Evolutionary conservation across 768 basidiomycete species (phyloP).

Genomic region (Termitomyces sp.): DNA sequence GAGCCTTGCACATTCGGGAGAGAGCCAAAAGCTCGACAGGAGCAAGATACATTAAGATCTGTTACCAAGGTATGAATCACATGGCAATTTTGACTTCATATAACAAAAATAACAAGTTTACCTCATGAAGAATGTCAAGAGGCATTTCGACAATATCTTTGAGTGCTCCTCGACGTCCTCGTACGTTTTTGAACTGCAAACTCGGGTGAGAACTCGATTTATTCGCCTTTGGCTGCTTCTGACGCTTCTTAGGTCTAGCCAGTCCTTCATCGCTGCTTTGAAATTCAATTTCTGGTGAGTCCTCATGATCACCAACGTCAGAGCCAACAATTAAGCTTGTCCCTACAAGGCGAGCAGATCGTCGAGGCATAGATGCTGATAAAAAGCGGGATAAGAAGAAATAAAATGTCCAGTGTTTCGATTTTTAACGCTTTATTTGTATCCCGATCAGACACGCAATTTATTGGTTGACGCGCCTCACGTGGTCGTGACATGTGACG

Average conservation of each 20-base stretch:
- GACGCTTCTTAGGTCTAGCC: not conserved
- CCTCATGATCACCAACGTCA: not conserved
- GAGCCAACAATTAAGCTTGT: not conserved
- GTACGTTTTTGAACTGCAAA: not conserved
- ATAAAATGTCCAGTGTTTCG: too few relatives aligned
- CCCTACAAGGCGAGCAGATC: not conserved
- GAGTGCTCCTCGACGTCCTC: conserved; percentile 14
- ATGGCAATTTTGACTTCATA: too few relatives aligned
- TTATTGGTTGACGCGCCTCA: not conserved
- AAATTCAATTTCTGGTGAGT: not conserved
- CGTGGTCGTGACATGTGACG: not conserved
- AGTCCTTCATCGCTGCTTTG: not conserved
- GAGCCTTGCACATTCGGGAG: conserved; percentile 26
- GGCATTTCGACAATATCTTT: conserved; percentile 21
- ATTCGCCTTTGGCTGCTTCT: not conserved
- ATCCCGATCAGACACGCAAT: not conserved
- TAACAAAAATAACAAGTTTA: not conserved
- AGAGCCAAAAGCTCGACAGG: conserved; percentile 35
- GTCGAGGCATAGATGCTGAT: not conserved
- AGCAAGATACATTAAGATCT: conserved; percentile 31
- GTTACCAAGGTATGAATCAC: too few relatives aligned
- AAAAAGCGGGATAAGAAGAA: too few relatives aligned
- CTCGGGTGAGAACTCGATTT: not conserved
- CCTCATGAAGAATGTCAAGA: conserved; percentile 23
- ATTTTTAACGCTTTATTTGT: not conserved